Conservation (phyloP, 23 red algal species). For the Gracilaria domingensis region DNA sequence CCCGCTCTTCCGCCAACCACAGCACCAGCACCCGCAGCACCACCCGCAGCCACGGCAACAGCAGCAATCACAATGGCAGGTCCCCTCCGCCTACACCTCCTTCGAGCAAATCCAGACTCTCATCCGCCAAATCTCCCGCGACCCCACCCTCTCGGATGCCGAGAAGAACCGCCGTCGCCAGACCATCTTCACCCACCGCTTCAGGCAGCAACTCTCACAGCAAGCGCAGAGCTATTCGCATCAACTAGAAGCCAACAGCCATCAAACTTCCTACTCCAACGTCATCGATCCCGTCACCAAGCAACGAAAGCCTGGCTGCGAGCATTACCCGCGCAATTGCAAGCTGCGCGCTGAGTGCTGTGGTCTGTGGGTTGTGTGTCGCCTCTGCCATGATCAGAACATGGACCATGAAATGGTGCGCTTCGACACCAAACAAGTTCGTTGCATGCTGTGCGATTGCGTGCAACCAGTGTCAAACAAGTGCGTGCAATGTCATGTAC, state of each 20-base stretch:
- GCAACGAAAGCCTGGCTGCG: conserved; percentile 78
- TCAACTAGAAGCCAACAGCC: not conserved
- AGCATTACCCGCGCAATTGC: conserved; percentile 87
- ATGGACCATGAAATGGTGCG: conserved; percentile 88
- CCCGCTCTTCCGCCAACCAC: not conserved
- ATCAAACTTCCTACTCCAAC: conserved; percentile 19
- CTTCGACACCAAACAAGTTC: conserved; percentile 76
- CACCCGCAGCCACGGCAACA: not conserved
- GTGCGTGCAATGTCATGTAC: conserved; percentile 60
- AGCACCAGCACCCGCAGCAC: not conserved
- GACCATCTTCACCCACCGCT: conserved; percentile 40
- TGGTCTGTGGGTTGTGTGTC: conserved; percentile 82
- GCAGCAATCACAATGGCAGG: conserved; percentile 13
- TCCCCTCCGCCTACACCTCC: conserved; percentile 6
- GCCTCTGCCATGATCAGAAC: conserved; percentile 92
- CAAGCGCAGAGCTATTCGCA: conserved; percentile 30
- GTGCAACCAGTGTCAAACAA: conserved; percentile 73
- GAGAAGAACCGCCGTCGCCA: conserved; percentile 67
- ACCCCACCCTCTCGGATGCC: conserved; percentile 48
- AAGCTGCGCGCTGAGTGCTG: conserved; percentile 90
- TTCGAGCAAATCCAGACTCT: conserved; percentile 25
- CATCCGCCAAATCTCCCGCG: conserved; percentile 54
- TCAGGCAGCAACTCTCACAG: conserved; percentile 23
- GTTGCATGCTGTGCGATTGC: conserved; percentile 82
- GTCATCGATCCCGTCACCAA: conserved; percentile 44